Evolutionary conservation across 2,329 filamentous ascomycete species (phyloP), one percentile per base, ranked within the genome.

Genomic region (Colletotrichum spinosum): DNA sequence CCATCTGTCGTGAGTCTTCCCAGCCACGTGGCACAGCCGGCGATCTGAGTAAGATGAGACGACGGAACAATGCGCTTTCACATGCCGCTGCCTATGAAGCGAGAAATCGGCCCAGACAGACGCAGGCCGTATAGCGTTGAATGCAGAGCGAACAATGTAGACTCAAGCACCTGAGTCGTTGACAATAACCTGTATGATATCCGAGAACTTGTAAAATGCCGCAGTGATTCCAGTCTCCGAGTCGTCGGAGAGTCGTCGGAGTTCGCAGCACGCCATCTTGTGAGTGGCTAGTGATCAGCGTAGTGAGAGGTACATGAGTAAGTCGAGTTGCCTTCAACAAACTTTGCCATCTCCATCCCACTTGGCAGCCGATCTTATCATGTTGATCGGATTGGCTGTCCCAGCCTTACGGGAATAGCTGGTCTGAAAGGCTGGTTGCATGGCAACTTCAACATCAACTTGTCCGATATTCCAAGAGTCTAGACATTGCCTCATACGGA

Each of bases 11-110:
- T 45, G 48, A 41, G n/a, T 17, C 34, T 41, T 37, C 48, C 10
- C 15, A 2, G n/a, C 48, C 60, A 63, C 60, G 60, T 59, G 55
- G 35, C 37, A 41, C 12, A 4, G 49, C 46, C 35, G 60, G 55
- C 34, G 25, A 55, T 55, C 39, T 53, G 42, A n/a, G 0, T 15
- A 15, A 59, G n/a, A 63, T 63, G 48, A 38, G 60, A 63, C 34
- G 60, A 34, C 52, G 35, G 17, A 25, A 15, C 8, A n/a, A 7
- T 34, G 48, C 8, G 13, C 35, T 11, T 59, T 59, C 60, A 53
- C 55, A 63, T 63, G 60, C 42, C 25, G 35, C 3, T 1, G 33
- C 2, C 10, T 13, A 33, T 11, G 6, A 39, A 25, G 25, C 25
- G 4, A 25, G 38, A 10, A 25, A 35, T 11, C 38, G 52, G 39